Base-by-base conservation (phyloP, 2,329 filamentous ascomycete species). In the Fusarium sp. region DNA sequence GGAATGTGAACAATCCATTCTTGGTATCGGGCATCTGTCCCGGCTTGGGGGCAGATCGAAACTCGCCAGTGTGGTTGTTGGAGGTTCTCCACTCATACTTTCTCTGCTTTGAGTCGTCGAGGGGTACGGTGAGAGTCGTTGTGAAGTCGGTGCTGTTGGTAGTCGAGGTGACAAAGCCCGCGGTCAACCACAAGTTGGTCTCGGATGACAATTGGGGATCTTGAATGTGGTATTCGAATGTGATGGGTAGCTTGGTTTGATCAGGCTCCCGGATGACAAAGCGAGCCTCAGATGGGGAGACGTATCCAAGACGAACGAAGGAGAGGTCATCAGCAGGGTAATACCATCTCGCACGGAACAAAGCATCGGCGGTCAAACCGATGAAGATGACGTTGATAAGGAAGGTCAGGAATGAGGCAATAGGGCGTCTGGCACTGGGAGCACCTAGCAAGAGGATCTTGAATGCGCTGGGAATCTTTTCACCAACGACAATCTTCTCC, bases 241-340 rank as follows among this genome's bases (percentile, higher is more conserved):
- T 91, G n/a, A 98, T 84, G 0, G 95, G 95, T 80, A 97, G 89
- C 77, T 93, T 91, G 37, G 88, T 81, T 61, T 90, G 87, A 76
- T 97, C 90, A 1, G 97, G 95, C 82, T 98, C 97, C 67, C 97
- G 90, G 56, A 99, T 87, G 31, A 99, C 85, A 43, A 99, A 88
- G 70, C 91, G 95, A 24, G 95, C 97, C 65, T 92, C 92, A 0
- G 88, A 90, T 20, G 94, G 89, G 6, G 95, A 97, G 31, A 98
- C 92, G 81, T 96, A 96, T 29, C 97, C 97, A 18, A 98, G 86
- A 10, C 97, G 90, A 45, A 94, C 94, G 81, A 99, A 97, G 0
- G 95, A 94, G 13, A 98, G 85, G 74, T 97, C 92, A 31, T 94
- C 85, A 29, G 88, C 91, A 5, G 92, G 91, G 81, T 97, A 88